These are phyloP conservation scores for Syzygium jambos DNA, from an alignment of 345 rosid species.

Conservation along the genomic window DNA sequence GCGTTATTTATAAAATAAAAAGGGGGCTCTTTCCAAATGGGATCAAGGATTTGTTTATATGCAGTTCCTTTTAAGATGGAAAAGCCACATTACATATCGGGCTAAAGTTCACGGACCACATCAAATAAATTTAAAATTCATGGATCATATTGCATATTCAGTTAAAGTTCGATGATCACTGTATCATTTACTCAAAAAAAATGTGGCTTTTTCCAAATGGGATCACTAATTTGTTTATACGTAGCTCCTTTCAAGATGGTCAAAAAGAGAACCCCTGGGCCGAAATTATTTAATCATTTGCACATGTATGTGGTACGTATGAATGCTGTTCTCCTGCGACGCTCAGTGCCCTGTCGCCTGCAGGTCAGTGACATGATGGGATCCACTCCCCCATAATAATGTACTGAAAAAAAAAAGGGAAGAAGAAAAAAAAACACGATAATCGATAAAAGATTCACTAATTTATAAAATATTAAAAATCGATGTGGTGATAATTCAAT, in stretches of 20 bases:
- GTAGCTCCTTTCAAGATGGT: not conserved
- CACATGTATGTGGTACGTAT: not conserved
- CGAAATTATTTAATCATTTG: not conserved
- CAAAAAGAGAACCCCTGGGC: not conserved
- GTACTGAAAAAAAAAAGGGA: fast-evolving
- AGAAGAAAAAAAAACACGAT: no score
- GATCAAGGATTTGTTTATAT: no score
- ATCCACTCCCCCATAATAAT: not conserved
- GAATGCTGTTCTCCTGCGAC: not conserved
- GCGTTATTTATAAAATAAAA: no score
- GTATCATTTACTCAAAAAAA: no score
- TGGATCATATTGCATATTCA: no score
- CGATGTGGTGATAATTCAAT: not conserved
- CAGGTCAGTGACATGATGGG: not conserved
- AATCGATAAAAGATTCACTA: not conserved
- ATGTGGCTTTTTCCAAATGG: not conserved
- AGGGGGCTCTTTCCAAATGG: no score
- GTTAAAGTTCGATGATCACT: no score
- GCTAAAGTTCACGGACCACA: no score
- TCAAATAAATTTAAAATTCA: no score
- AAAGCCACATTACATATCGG: no score
- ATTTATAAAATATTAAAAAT: not conserved
- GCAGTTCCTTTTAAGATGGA: no score
- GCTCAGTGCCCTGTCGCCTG: not conserved
- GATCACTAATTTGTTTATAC: not conserved